These are phyloP conservation scores for Pseudogymnoascus sp. DNA, from an alignment of 2,329 filamentous ascomycete genomes.

Conservation along the genomic window DNA sequence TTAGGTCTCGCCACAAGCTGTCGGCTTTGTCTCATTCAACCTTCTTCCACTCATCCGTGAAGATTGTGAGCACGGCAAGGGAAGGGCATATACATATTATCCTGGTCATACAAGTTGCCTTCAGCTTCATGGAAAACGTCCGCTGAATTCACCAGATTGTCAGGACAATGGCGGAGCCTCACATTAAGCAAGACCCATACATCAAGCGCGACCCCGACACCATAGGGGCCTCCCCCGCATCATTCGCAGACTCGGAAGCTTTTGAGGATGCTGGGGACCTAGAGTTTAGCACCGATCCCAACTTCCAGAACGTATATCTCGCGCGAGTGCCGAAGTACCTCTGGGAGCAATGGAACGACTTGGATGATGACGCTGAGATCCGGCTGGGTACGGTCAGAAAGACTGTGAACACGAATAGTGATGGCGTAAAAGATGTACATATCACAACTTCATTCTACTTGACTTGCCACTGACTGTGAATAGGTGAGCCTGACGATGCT, in stretches of 20 bases:
- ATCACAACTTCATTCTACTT: constrained; percentile 22
- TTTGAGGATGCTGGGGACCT: constrained; percentile 63
- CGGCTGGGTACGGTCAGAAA: constrained; percentile 64
- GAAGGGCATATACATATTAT: neutral
- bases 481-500: constrained; percentile 56
- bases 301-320: constrained; percentile 53
- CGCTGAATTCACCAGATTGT: constrained; percentile 6
- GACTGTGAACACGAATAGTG: constrained; percentile 46
- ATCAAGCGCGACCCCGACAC: constrained; percentile 48
- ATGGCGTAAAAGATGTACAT: constrained; percentile 42
- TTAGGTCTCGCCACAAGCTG: neutral
- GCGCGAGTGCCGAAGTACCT: constrained; percentile 73
- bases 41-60: constrained; percentile 5
- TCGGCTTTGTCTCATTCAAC: constrained; percentile 6
- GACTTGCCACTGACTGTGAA: constrained; percentile 25
- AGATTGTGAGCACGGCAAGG: neutral
- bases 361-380: constrained; percentile 77
- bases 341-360: constrained; percentile 70
- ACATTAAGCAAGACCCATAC: constrained; percentile 44
- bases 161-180: constrained; percentile 27
- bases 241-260: constrained; percentile 57
- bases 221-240: constrained; percentile 37
- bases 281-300: constrained; percentile 43
- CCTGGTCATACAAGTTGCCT: neutral
- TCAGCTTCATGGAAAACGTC: constrained; percentile 5